Evolutionary conservation across 2,329 filamentous ascomycete species (phyloP).

Genomic region (Aspergillus glaucus): DNA sequence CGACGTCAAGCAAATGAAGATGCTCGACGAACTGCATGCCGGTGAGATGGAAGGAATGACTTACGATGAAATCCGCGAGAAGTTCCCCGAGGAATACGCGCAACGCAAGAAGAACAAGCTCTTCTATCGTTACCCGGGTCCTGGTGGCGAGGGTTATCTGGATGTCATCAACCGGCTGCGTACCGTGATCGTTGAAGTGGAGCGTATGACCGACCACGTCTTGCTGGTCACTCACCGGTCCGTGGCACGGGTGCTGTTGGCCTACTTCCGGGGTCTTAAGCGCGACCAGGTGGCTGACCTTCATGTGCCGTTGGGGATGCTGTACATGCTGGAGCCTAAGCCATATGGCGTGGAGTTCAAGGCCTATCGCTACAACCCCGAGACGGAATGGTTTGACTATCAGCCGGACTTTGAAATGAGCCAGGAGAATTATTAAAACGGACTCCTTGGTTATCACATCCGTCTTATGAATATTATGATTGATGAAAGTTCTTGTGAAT

Average conservation of each 20-base stretch:
- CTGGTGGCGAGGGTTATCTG: slow-evolving; percentile 91
- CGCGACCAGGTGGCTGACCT: slow-evolving; percentile 89
- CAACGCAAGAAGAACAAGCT: slow-evolving; percentile 81
- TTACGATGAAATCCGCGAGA: slow-evolving; percentile 78
- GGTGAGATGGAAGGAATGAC: slow-evolving; percentile 93
- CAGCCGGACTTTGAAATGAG: slow-evolving; percentile 74
- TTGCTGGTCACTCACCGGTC: slow-evolving; percentile 89
- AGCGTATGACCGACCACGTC: slow-evolving; percentile 93
- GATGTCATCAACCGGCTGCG: slow-evolving; percentile 94
- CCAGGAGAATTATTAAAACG: slow-evolving; percentile 25
- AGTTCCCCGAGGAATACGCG: slow-evolving; percentile 72
- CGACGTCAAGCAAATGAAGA: slow-evolving; percentile 94
- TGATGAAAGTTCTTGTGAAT: too few relatives aligned
- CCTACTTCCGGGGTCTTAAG: slow-evolving; percentile 91
- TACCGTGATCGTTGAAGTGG: slow-evolving; percentile 92
- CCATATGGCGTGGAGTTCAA: slow-evolving; percentile 97
- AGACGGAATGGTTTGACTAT: slow-evolving; percentile 73
- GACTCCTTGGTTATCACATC: too few relatives aligned
- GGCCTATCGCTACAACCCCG: slow-evolving; percentile 82
- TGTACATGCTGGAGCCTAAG: slow-evolving; percentile 94
- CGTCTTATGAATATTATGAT: too few relatives aligned
- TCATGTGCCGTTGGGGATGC: slow-evolving; percentile 85
- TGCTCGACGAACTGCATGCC: slow-evolving; percentile 93
- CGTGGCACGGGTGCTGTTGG: slow-evolving; percentile 83
- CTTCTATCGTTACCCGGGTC: slow-evolving; percentile 91